These are phyloP conservation scores for Bretziella fagacearum DNA, from an alignment of 2,329 filamentous ascomycete genomes.

Conservation along the genomic window DNA sequence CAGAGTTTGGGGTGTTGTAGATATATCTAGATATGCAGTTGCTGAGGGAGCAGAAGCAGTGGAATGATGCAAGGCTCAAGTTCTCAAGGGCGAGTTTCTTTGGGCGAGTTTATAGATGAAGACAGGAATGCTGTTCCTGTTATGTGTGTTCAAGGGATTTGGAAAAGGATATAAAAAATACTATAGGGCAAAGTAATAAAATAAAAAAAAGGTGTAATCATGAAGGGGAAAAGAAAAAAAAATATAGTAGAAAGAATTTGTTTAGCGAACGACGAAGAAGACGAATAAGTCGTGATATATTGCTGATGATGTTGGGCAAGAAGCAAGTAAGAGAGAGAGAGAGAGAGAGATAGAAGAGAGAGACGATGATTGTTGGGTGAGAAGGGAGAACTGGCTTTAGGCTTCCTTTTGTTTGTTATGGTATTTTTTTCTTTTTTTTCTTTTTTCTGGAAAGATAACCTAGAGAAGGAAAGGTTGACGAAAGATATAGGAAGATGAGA, in stretches of 20 bases:
- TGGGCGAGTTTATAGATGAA: neutral
- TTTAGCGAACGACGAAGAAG: neutral
- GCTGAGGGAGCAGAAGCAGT: neutral
- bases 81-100: neutral
- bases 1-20: too few species aligned
- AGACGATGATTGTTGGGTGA: too few species aligned
- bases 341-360: neutral
- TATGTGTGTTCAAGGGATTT: neutral
- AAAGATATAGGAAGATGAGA: too few species aligned
- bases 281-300: too few species aligned
- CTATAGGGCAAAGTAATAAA: neutral
- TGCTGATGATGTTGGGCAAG: neutral
- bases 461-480: too few species aligned
- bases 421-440: neutral
- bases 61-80: neutral
- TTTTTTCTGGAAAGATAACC: neutral
- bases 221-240: conserved; percentile 3
- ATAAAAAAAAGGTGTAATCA: neutral
- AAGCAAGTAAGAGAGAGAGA: neutral
- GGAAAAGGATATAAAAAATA: conserved; percentile 5
- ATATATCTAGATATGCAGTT: neutral
- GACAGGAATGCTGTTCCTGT: conserved; percentile 1
- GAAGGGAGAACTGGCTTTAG: too few species aligned
- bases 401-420: too few species aligned
- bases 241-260: neutral